These are phyloP conservation scores for Pichia insulana DNA, from an alignment of 805 yeast genomes.

Conservation along the genomic window DNA sequence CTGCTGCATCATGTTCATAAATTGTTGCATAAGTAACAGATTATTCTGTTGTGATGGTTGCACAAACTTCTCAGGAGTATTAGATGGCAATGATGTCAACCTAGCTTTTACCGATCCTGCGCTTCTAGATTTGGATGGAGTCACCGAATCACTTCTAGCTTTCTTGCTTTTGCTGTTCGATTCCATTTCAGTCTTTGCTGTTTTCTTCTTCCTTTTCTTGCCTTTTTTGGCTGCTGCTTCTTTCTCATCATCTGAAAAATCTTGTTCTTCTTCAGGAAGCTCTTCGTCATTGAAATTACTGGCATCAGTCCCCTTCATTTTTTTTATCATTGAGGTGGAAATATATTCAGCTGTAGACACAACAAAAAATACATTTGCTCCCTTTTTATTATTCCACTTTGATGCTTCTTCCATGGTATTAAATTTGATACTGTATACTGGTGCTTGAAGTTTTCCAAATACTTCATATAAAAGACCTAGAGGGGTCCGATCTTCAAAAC, in stretches of 20 bases:
- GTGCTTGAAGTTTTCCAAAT: constrained; percentile 79
- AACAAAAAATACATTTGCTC: constrained; percentile 60
- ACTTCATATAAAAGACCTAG: constrained; percentile 81
- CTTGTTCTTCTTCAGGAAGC: constrained; percentile 85
- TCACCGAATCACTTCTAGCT: neutral
- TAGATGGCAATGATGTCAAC: constrained; percentile 16
- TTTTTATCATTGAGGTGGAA: constrained; percentile 62
- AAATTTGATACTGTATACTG: constrained; percentile 71
- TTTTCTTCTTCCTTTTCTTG: constrained; percentile 50
- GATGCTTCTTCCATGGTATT: constrained; percentile 41
- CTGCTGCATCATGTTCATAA: constrained; percentile 12
- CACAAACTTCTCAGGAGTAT: neutral
- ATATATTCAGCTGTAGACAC: constrained; percentile 75
- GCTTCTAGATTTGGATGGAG: neutral
- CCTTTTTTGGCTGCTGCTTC: constrained; percentile 63
- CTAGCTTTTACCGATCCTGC: constrained; percentile 7
- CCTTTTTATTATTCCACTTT: constrained; percentile 39
- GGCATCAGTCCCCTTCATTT: constrained; percentile 84
- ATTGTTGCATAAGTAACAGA: constrained; percentile 11
- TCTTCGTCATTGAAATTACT: constrained; percentile 94
- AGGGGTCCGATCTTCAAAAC: constrained; percentile 60
- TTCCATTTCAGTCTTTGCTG: constrained; percentile 10
- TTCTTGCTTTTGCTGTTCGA: neutral
- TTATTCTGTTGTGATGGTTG: neutral
- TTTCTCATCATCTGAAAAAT: constrained; percentile 88